Conservation (phyloP, 2,329 filamentous ascomycete genomes). For the Tolypocladium ovalisporum region DNA sequence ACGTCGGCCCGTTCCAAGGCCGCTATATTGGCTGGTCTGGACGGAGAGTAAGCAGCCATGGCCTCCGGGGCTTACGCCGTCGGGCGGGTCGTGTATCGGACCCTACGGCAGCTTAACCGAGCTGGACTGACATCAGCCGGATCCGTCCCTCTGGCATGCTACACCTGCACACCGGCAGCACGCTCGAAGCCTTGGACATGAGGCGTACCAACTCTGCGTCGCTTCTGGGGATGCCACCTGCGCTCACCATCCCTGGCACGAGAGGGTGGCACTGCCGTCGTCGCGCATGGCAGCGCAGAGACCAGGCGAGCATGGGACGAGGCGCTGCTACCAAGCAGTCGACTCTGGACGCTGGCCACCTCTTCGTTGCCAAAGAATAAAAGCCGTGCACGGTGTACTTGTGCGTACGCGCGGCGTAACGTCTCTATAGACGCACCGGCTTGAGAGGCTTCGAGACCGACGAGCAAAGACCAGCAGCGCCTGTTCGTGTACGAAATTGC, state of each 20-base stretch:
- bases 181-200: neutral
- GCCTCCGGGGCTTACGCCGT: neutral
- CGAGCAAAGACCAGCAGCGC: neutral
- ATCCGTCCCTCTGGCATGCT: neutral
- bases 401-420: neutral
- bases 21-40: neutral
- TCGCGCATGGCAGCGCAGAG: neutral
- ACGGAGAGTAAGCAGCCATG: neutral
- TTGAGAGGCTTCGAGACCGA: neutral
- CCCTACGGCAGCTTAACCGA: neutral
- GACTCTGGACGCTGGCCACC: neutral
- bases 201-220: neutral
- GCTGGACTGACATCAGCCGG: neutral
- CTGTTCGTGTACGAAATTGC: neutral
- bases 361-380: neutral
- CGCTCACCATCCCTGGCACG: neutral
- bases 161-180: neutral
- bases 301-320: neutral
- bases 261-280: neutral
- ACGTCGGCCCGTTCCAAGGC: neutral
- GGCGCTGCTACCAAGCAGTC: neutral
- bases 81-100: neutral
- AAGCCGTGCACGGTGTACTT: neutral
- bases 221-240: neutral
- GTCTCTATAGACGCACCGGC: neutral